Conservation (phyloP, 257 asterid species). For the Datura wrightii region DNA sequence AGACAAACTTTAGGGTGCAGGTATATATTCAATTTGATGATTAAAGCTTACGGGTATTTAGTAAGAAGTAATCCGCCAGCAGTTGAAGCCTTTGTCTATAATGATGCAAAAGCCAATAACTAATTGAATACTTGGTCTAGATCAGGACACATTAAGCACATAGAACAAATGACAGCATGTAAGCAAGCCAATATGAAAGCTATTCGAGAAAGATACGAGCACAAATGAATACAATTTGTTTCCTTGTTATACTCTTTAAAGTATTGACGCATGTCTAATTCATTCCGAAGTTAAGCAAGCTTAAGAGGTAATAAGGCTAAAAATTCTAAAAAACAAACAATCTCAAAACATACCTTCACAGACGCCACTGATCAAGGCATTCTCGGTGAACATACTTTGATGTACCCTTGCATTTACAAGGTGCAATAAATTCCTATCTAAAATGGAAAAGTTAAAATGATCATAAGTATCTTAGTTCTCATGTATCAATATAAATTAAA, state of each 20-base stretch:
- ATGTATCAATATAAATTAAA: not conserved
- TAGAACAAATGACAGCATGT: too few species aligned
- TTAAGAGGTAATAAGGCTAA: not conserved
- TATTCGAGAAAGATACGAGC: not conserved
- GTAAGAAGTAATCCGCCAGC: not conserved
- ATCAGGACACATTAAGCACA: not conserved
- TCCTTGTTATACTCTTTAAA: too few species aligned
- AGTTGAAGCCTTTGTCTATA: not conserved
- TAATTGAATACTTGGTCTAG: slow-evolving; percentile 4
- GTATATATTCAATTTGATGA: not conserved
- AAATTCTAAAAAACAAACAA: not conserved
- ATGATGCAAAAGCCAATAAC: not conserved
- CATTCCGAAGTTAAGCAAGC: too few species aligned
- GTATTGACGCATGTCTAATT: too few species aligned
- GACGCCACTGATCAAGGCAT: slow-evolving; percentile 98
- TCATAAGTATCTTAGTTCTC: not conserved
- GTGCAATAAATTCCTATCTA: slow-evolving; percentile 94
- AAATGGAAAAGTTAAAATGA: slow-evolving; percentile 29
- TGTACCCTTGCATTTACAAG: slow-evolving; percentile 95
- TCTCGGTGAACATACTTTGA: slow-evolving; percentile 87
- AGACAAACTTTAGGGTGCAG: not conserved
- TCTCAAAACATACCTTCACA: slow-evolving; percentile 58
- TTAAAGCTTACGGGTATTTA: not conserved
- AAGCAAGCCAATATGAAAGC: not conserved
- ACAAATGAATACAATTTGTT: too few species aligned